A percentile compares a stretch with the other conserved stretches of the same genome.
Conservation (phyloP, 2,329 filamentous ascomycete genomes). For the Fusarium sterilihyphosum region DNA sequence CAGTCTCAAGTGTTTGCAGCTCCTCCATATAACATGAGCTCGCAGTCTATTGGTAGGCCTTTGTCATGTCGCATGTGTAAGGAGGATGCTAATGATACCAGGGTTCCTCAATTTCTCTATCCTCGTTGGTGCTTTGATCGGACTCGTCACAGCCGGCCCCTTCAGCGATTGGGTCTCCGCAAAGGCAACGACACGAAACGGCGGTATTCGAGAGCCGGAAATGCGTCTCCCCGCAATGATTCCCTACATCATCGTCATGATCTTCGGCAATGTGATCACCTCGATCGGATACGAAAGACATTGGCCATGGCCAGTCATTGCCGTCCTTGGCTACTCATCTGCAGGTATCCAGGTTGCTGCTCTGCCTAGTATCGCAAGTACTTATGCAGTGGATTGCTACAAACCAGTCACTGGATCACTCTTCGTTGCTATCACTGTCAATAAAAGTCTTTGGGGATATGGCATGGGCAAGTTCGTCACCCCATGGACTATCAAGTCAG, state of each 20-base stretch:
- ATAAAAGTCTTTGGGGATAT: constrained; percentile 2
- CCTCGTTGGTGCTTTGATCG: not conserved
- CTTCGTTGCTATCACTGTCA: not conserved
- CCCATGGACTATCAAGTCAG: constrained; percentile 4
- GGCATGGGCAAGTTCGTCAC: constrained; percentile 8
- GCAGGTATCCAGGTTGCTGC: constrained; percentile 6
- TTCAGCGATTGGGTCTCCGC: constrained; percentile 7
- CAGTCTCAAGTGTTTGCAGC: constrained; percentile 6
- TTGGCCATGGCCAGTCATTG: constrained; percentile 4
- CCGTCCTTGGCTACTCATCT: not conserved
- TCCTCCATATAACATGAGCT: constrained; percentile 4
- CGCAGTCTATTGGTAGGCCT: not conserved
- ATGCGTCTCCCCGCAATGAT: constrained; percentile 8
- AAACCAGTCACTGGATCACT: constrained; percentile 4
- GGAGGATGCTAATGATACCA: too few relatives aligned
- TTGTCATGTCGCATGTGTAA: rapidly evolving
- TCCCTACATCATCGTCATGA: not conserved
- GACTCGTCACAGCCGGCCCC: not conserved
- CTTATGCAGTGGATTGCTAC: not conserved
- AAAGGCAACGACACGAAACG: not conserved
- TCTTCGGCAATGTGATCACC: not conserved
- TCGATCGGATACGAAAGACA: not conserved
- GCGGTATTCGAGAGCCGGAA: not conserved
- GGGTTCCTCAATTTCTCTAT: constrained; percentile 2
- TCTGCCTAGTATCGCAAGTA: not conserved